phyloP scores from a whole-genome alignment of 1,139 yeast species.

The Meyerozyma carpophila region DNA sequence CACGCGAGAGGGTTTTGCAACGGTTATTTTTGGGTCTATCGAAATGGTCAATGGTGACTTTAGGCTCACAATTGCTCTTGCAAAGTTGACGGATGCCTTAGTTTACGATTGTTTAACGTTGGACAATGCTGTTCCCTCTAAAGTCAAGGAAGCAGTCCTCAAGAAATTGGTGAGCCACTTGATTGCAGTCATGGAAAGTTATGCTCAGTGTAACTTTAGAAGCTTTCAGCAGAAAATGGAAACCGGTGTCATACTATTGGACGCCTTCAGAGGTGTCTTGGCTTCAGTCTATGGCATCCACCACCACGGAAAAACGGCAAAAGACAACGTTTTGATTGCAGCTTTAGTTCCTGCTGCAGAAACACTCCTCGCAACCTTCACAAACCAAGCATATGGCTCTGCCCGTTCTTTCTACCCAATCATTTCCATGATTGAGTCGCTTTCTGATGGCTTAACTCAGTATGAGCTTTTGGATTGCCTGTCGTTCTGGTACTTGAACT shows the following conservation, averaged over 20 bases:
- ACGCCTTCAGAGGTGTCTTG: slow-evolving; percentile 52
- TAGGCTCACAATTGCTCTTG: slow-evolving; percentile 54
- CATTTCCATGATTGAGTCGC: slow-evolving; percentile 43
- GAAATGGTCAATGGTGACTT: slow-evolving; percentile 70
- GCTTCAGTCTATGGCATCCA: slow-evolving; percentile 50
- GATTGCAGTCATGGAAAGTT: slow-evolving; percentile 68
- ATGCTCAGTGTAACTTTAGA: slow-evolving; percentile 62
- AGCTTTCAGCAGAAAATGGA: slow-evolving; percentile 53
- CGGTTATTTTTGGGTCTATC: slow-evolving; percentile 61
- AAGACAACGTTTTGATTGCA: slow-evolving; percentile 18
- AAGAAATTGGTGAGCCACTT: slow-evolving; percentile 53
- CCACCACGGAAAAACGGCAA: background rate
- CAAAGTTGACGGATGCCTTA: slow-evolving; percentile 50
- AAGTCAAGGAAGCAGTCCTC: slow-evolving; percentile 50
- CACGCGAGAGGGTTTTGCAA: slow-evolving; percentile 66
- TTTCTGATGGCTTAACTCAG: slow-evolving; percentile 31
- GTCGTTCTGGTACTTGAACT: slow-evolving; percentile 36
- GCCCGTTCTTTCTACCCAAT: slow-evolving; percentile 59
- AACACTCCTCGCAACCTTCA: slow-evolving; percentile 3
- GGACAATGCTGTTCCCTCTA: slow-evolving; percentile 32
- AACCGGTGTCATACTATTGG: slow-evolving; percentile 54
- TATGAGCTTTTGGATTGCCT: slow-evolving; percentile 40
- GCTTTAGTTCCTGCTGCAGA: slow-evolving; percentile 29
- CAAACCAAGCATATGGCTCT: slow-evolving; percentile 16
- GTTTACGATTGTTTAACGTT: slow-evolving; percentile 48